Base-by-base conservation (phyloP, 768 basidiomycete species). In the Russula dissimulans region DNA sequence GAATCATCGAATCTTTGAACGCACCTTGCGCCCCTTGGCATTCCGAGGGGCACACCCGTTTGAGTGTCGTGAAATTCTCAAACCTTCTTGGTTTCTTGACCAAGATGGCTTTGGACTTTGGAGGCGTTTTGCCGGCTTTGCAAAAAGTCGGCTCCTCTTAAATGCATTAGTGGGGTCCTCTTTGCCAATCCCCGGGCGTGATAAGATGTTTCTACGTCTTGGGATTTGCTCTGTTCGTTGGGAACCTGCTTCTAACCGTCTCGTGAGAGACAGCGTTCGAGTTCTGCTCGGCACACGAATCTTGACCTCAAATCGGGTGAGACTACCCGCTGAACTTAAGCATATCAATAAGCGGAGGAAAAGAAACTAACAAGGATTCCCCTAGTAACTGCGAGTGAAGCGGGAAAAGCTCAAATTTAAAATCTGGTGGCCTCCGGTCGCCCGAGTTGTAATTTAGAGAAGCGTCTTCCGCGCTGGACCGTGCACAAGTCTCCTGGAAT, bases 291-390 rank as follows among this genome's bases (percentile, higher is more conserved):
- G 15, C 43, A 5, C 43, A 43, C 7, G 12, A 22, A 43, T 49
- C 44, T 64, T 81, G 84, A 83, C 82, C 84, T 86, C 84, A 84
- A 81, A 85, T 85, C 83, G 83, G 82, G 83, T 79, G 82, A 82
- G 84, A 83, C 78, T 85, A 86, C 85, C 84, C 81, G 79, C 84
- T 84, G 83, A 85, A 86, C 82, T 86, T 86, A 85, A 86, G 85
- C 84, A 86, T 85, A 86, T 86, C 82, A 87, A 85, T 86, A 85
- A 87, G 85, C 81, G 81, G 84, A 86, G 85, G 85, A 86, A 86
- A 87, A 87, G 86, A 86, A 87, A 87, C 84, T 85, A 87, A 87
- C 85, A 81, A 85, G 85, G 85, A 86, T 86, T 87, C 82, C 85
- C 83, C 79, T 83, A 86, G 85, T 86, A 86, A 83, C 85, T 83